phyloP scores from a whole-genome alignment of 139 green algal species.

The Closterium sp. region DNA sequence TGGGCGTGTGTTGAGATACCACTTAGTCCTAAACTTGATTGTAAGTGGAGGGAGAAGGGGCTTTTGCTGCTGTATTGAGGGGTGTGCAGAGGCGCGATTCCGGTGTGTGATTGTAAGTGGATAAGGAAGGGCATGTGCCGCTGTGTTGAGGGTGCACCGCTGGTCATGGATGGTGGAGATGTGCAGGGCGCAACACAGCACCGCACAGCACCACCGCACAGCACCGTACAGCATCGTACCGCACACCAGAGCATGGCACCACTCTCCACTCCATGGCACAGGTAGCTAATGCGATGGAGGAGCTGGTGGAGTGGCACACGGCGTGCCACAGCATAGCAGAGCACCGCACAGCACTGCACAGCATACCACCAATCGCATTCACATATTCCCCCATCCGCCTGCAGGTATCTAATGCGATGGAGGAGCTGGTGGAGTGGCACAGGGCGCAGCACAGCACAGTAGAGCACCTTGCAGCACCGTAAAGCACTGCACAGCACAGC shows the following conservation, averaged over 20 bases:
- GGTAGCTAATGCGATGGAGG: slow-evolving; percentile 65
- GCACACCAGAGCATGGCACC: too few relatives aligned
- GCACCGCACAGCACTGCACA: not conserved
- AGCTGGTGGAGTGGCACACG: slow-evolving; percentile 60
- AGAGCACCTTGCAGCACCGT: not conserved
- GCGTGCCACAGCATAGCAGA: too few relatives aligned
- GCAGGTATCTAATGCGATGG: slow-evolving; percentile 61
- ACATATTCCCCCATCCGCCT: not conserved
- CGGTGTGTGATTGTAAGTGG: too few relatives aligned
- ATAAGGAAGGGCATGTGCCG: too few relatives aligned
- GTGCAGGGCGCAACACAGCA: too few relatives aligned
- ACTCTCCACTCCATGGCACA: not conserved
- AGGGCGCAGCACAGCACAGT: slow-evolving; percentile 15
- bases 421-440: slow-evolving; percentile 75
- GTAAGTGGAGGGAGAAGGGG: slow-evolving; percentile 52
- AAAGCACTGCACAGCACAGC: not conserved
- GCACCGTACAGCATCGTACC: too few relatives aligned
- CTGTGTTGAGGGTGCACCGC: too few relatives aligned
- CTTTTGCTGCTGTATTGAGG: too few relatives aligned
- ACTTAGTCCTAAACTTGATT: too few relatives aligned
- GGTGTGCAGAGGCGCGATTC: too few relatives aligned
- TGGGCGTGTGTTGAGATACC: slow-evolving; percentile 70
- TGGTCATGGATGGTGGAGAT: too few relatives aligned
- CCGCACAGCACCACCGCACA: too few relatives aligned
- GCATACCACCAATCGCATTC: not conserved